phyloP scores from a whole-genome alignment of 2,329 filamentous ascomycete species.

The Apiospora aurea region DNA sequence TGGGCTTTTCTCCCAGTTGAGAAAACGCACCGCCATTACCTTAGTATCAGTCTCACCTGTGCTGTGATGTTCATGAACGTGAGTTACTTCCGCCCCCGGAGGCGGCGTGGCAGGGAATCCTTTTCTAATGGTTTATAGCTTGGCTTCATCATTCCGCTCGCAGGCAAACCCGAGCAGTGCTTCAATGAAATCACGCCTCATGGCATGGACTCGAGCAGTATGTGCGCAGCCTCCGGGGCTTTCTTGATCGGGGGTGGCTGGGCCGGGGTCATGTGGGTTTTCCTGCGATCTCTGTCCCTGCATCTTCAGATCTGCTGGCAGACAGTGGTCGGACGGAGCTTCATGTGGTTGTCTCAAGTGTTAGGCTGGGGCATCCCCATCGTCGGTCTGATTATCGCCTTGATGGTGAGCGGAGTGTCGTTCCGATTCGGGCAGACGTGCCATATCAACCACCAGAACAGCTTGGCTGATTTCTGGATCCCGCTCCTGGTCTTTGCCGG shows the following conservation, averaged over 20 bases:
- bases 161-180: constrained; percentile 80
- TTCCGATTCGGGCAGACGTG: constrained; percentile 92
- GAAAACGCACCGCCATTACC: constrained; percentile 90
- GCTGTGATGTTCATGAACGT: constrained; percentile 82
- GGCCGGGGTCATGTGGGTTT: constrained; percentile 86
- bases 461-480: constrained; percentile 87
- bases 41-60: constrained; percentile 85
- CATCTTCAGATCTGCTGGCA: constrained; percentile 99
- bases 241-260: constrained; percentile 88
- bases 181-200: constrained; percentile 91
- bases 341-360: constrained; percentile 85
- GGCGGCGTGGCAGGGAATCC: not conserved
- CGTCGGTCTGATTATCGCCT: constrained; percentile 75
- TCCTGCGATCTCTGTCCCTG: constrained; percentile 86
- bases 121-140: constrained; percentile 58
- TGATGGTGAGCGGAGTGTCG: constrained; percentile 89
- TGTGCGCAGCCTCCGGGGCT: constrained; percentile 88
- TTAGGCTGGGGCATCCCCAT: constrained; percentile 86
- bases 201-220: constrained; percentile 81
- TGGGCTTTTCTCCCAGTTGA: constrained; percentile 84
- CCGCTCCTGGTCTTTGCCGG: constrained; percentile 75
- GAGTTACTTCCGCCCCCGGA: constrained; percentile 46
- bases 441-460: constrained; percentile 91
- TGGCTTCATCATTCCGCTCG: constrained; percentile 89
- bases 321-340: constrained; percentile 82